These are phyloP conservation scores for Macrolepiota dolichaula DNA, from an alignment of 768 basidiomycete species.

Conservation along the genomic window DNA sequence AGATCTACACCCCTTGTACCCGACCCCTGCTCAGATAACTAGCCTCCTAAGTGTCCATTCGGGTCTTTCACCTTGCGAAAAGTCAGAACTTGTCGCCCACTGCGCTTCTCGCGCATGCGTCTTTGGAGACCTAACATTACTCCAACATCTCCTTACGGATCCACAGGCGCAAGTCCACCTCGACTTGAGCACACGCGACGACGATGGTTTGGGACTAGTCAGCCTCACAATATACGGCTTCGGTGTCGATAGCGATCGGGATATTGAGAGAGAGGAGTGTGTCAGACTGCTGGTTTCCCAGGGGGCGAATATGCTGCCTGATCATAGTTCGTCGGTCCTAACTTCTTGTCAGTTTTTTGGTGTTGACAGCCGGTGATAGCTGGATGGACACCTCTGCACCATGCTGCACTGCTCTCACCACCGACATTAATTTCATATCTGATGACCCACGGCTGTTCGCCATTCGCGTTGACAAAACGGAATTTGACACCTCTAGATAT, in stretches of 20 bases:
- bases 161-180: slow-evolving; percentile 60
- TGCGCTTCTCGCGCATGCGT: slow-evolving; percentile 72
- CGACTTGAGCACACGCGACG: slow-evolving; percentile 72
- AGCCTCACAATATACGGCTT: slow-evolving; percentile 79
- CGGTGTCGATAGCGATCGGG: slow-evolving; percentile 75
- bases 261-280: slow-evolving; percentile 89
- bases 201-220: slow-evolving; percentile 82
- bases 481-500: slow-evolving; percentile 88
- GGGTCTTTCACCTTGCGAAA: slow-evolving; percentile 66
- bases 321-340: slow-evolving; percentile 51
- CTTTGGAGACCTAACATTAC: slow-evolving; percentile 71
- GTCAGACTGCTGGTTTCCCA: slow-evolving; percentile 76
- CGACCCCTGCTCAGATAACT: slow-evolving; percentile 58
- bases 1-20: slow-evolving; percentile 78
- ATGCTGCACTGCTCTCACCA: slow-evolving; percentile 85
- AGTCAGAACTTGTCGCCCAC: slow-evolving; percentile 67
- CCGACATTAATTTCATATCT: slow-evolving; percentile 90
- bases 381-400: slow-evolving; percentile 94
- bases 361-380: slow-evolving; percentile 38
- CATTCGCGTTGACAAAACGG: slow-evolving; percentile 70
- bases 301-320: slow-evolving; percentile 67
- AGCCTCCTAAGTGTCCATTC: slow-evolving; percentile 64
- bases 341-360: slow-evolving; percentile 8
- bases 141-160: slow-evolving; percentile 72
- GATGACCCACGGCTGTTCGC: slow-evolving; percentile 88